Evolutionary conservation across 495 filamentous ascomycete species (phyloP), one percentile per base, ranked within the genome.

Genomic region (Talaromyces nanjingensis): DNA sequence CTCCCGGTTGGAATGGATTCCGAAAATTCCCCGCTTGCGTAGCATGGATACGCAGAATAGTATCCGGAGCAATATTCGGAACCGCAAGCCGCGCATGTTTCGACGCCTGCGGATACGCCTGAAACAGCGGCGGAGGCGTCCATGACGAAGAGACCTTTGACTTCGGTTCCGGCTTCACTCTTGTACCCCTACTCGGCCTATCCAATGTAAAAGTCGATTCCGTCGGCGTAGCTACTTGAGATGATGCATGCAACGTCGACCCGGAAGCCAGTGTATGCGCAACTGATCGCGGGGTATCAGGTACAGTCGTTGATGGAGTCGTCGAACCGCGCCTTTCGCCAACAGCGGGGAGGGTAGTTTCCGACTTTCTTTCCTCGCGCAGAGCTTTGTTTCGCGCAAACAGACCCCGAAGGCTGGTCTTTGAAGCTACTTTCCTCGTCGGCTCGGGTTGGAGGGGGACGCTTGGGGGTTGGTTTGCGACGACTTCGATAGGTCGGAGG

Each of bases 101-200:
- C 65, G 76, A 84, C 8, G 92, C 85, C 72, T 96, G 93, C 1
- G 92, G 89, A 71, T 91, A 96, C n/a, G 91, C 91, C 69, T 96
- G 86, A 74, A 92, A 97, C 6, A 97, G 79, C 3, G 93, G 90
- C 7, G 92, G 92, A 3, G 90, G 87, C 62, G 86, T 83, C 89
- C 91, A 96, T 12, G 80, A 71, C 18, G 72, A 65, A 31, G 76
- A 72, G 1, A 69, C 22, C 0, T 63, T 20, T 0, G 70, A 31
- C 0, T 63, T 20, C 39, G 69, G 67, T 9, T 68, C 58, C 1
- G 73, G 73, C 7, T 60, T 55, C 0, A 72, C 63, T 63, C 66
- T 72, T 5, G 66, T 37, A 18, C 68, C 72, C 57, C 67, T 9
- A 18, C 65, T 70, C 16, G 71, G 65, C 27, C 18, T 16, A 58